Percentiles rank a stretch among this genome's conserved stretches.
phyloP scores from a whole-genome alignment of 2,329 filamentous ascomycete genomes.

The Hypoxylon sp. region DNA sequence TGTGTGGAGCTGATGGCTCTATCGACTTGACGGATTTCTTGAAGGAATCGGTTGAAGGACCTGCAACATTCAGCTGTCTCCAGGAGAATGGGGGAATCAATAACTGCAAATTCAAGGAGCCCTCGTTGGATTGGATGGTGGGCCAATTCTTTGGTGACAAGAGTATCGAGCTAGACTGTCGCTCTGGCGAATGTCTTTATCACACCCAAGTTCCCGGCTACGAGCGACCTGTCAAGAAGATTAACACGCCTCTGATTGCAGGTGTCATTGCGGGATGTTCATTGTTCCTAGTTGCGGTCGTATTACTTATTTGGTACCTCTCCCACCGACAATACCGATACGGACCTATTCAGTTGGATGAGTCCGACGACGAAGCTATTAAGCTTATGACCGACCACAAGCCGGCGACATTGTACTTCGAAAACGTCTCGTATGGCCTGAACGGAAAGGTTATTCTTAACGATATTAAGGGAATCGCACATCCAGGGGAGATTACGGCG shows the following conservation, averaged over 20 bases:
- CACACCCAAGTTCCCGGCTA: conserved; percentile 94
- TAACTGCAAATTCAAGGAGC: conserved; percentile 85
- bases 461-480: conserved; percentile 84
- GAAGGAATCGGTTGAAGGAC: conserved; percentile 81
- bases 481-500: conserved; percentile 92
- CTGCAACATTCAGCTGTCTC: conserved; percentile 81
- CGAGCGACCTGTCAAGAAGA: conserved; percentile 85
- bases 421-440: conserved; percentile 84
- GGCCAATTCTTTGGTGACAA: conserved; percentile 88
- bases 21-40: conserved; percentile 94
- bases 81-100: conserved; percentile 69
- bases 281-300: conserved; percentile 87
- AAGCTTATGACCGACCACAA: conserved; percentile 93
- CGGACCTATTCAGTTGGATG: conserved; percentile 83
- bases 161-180: conserved; percentile 84
- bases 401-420: conserved; percentile 86
- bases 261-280: conserved; percentile 87
- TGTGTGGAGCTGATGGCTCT: conserved; percentile 90
- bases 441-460: conserved; percentile 88
- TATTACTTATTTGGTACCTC: conserved; percentile 86
- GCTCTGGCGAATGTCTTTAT: conserved; percentile 91
- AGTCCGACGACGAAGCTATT: conserved; percentile 85
- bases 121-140: conserved; percentile 91
- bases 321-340: conserved; percentile 75
- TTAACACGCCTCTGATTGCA: conserved; percentile 96